phyloP scores from a whole-genome alignment of 805 yeast genomes.

The Candida namnaoensis region DNA sequence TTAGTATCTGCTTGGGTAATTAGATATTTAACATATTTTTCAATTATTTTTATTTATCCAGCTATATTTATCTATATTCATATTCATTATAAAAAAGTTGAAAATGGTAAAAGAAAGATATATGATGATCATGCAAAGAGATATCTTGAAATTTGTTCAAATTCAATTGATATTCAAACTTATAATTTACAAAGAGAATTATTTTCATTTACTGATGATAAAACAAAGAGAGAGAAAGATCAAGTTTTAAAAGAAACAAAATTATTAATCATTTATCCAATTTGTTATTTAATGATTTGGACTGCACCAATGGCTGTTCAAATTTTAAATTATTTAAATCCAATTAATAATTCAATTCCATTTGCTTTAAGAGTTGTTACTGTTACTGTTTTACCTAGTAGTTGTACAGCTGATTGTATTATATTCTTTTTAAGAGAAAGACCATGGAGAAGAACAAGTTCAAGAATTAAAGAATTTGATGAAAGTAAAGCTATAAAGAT shows the following conservation, averaged over 20 bases:
- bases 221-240: slow-evolving; percentile 3
- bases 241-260: slow-evolving; percentile 11
- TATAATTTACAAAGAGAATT: slow-evolving; percentile 10
- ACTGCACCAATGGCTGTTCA: slow-evolving; percentile 9
- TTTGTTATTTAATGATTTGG: slow-evolving; percentile 15
- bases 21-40: slow-evolving; percentile 8
- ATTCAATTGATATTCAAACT: not conserved
- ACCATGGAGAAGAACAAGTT: slow-evolving; percentile 54
- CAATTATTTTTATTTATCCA: slow-evolving; percentile 9
- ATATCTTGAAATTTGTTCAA: no score
- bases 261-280: slow-evolving; percentile 13
- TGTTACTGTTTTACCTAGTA: slow-evolving; percentile 70
- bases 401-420: slow-evolving; percentile 65
- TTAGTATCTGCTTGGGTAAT: slow-evolving; percentile 10
- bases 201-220: slow-evolving; percentile 6
- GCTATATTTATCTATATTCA: slow-evolving; percentile 9
- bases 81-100: slow-evolving; percentile 4
- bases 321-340: slow-evolving; percentile 3
- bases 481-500: slow-evolving; percentile 2
- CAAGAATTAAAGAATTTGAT: slow-evolving; percentile 9
- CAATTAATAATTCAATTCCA: not conserved
- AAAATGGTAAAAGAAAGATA: slow-evolving; percentile 5
- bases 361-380: slow-evolving; percentile 20
- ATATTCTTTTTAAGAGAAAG: slow-evolving; percentile 71
- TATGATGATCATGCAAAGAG: slow-evolving; percentile 1